Base-by-base conservation (phyloP, 2,329 filamentous ascomycete genomes). In the Fusarium mangiferae region DNA sequence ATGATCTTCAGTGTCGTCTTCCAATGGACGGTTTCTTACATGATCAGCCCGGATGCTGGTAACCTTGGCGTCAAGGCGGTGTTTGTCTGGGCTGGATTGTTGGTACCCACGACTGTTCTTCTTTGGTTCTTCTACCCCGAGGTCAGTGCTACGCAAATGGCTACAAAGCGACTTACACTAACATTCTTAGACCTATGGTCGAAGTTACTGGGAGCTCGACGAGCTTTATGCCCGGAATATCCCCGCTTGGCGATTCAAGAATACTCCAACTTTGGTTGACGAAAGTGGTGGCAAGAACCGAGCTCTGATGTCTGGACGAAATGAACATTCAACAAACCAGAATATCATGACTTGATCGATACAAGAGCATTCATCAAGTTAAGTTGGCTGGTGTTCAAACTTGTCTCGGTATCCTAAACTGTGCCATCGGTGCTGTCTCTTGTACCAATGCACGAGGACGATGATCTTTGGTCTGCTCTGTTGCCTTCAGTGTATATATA, bases 161-260 rank as follows among this genome's bases (percentile, higher is more conserved):
- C 24, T 39, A 10, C 20, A 14, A 26, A 36, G 13, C 4, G 7
- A 26, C 9, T 28, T 26, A 6, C 5, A 28, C 24, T 54, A 28
- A 54, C 11, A 28, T 10, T 10, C 2, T 28, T 54, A 68, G 65
- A 68, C 61, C 11, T 68, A 68, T 18, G 65, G 65, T 14, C 65
- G 65, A 68, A 68, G 61, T 22, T 68, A 68, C 20, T 65, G 51
- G 65, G 65, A 68, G 15, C 65, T 68, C 24, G 65, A 68, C 9
- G 65, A 68, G 33, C 61, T 68, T 26, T 68, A 68, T 36, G 61
- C 63, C 39, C 38, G 65, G 12, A 65, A 58, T n/a, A 68, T 68
- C 22, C 65, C 65, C 11, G 61, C 65, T 20, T 68, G 65, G 65
- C 49, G 42, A 26, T 68, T 68, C n/a, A 68, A 68, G 51, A 33